A percentile compares a stretch with the other conserved stretches of the same genome.
Conservation (phyloP, 805 yeast species). For the Ogataea philodendri region DNA sequence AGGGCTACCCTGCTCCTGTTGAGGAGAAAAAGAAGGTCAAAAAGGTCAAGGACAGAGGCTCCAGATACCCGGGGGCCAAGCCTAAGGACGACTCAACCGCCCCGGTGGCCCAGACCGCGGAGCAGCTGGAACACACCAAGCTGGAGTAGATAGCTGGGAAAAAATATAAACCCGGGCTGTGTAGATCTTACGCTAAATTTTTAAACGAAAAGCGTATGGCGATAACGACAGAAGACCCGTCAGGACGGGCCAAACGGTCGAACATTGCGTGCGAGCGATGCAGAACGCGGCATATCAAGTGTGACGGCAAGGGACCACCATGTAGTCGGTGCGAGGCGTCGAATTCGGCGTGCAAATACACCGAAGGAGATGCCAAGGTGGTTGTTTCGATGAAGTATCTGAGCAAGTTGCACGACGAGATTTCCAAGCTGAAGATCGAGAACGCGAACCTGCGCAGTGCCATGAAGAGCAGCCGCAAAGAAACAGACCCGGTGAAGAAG, state of each 20-base stretch:
- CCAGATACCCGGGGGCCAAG: conserved; percentile 77
- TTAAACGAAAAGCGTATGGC: too few species aligned
- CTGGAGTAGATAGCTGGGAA: conserved; percentile 4
- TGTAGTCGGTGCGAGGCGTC: conserved; percentile 61
- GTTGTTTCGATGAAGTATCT: conserved; percentile 72
- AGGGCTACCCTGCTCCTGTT: conserved; percentile 82
- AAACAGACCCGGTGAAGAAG: too few species aligned
- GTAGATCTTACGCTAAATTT: conserved; percentile 7
- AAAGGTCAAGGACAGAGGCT: conserved; percentile 82
- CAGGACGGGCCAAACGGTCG: conserved; percentile 21
- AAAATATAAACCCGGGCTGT: conserved; percentile 6
- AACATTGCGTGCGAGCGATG: conserved; percentile 57
- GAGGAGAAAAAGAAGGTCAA: conserved; percentile 64
- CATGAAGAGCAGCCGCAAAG: conserved; percentile 30
- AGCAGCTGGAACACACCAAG: conserved; percentile 39
- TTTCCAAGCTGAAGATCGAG: conserved; percentile 62
- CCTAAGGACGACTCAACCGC: too few species aligned
- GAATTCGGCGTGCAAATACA: conserved; percentile 61
- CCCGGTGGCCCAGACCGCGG: conserved; percentile 30
- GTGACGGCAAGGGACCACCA: conserved; percentile 71
- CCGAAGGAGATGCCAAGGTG: conserved; percentile 68
- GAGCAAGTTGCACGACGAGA: conserved; percentile 64
- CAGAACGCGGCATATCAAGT: conserved; percentile 67
- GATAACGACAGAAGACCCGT: conserved; percentile 1
- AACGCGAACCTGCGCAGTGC: conserved; percentile 54